Base-by-base conservation (phyloP, 345 rosid species). In the Rhodomyrtus tomentosa region DNA sequence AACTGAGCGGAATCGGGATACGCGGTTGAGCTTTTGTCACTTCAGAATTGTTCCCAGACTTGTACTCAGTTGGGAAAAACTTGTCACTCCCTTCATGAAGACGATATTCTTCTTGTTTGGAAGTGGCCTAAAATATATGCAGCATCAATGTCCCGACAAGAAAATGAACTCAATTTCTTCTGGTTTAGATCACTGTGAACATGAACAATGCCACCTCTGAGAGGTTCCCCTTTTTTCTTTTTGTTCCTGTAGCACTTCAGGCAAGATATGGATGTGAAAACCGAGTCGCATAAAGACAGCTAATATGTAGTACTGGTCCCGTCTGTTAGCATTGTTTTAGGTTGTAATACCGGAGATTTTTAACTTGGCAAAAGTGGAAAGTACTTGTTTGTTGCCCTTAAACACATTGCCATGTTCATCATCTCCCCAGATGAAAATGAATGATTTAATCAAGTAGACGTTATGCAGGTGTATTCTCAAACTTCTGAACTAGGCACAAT, bases 271-370 rank as follows among this genome's bases (percentile, higher is more conserved):
- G 59, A 50, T 54, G 32, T 0, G 3, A 32, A 6, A 29, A 24
- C 20, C 4, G 50, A 74, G 45, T 58, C 11, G 22, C 4, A n/a
- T 52, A 11, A 72, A 38, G 88, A 84, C 25, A 81, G 50, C n/a
- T 27, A 84, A 38, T 82, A 53, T 68, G 2, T 7, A 10, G 27
- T 88, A 72, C 90, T 88, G 10, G 83, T 86, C 49, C 88, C 89
- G 88, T 88, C 91, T 42, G 88, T 85, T 38, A 82, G 32, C 56
- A 72, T 90, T 52, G 84, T 88, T 40, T 53, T 58, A n/a, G 85
- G 84, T 82, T 89, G 92, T 49, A 81, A 68, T 50, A 84, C 76
- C 6, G 89, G 84, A 55, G 81, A n/a, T 83, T 81, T 86, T 40
- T 84, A 90, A 82, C 53, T 84, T 86, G 36, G 91, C 91, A 40